Evolutionary conservation across 2,329 filamentous ascomycete species (phyloP), one percentile per base, ranked within the genome.

Genomic region (Talaromyces sp.): DNA sequence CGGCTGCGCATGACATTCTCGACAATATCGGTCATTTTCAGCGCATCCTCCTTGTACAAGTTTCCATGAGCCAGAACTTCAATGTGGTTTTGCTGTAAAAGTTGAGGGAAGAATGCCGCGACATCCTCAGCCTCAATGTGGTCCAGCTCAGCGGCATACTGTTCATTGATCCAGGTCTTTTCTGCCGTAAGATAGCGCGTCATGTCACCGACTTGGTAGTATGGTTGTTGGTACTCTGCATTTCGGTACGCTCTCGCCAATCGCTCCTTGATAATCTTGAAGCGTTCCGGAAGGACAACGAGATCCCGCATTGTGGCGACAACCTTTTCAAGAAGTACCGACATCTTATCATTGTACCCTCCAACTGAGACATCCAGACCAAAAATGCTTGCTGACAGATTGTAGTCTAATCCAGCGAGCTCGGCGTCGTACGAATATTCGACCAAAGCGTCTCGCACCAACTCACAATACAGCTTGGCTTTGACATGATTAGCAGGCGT

Each of bases 381-480:
- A 37, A 88, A 85, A 3, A 86, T 84, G 72, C 91, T 90, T 31
- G 90, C 85, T 3, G 83, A 83, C n/a, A 98, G 86, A 45, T 86
- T 87, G 74, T 98, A 98, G 67, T 91, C 87, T 52, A 99, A 79
- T 0, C 95, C 95, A 8, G 95, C 92, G 66, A 99, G 86, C 73
- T 98, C 93, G 0, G 95, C 95, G 76, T 97, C 94, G 73, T 99
- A 99, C 0, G 93, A 91, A 76, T 97, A 98, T 75, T 97, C 93
- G 62, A 91, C 91, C 31, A 99, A 79, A 1, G 91, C 91, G 78
- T 99, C 95, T 63, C 90, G 86, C 16, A 99, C 92, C 19, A 98
- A 83, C 69, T 95, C 91, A 2, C 90, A 90, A 75, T 92, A 97
- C 5, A 99, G 79, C 65, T 87, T 88, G 2, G 90, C 86, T 73